Base-by-base conservation (phyloP, 805 yeast genomes). In the Isabelozyma pseudorhagii region DNA sequence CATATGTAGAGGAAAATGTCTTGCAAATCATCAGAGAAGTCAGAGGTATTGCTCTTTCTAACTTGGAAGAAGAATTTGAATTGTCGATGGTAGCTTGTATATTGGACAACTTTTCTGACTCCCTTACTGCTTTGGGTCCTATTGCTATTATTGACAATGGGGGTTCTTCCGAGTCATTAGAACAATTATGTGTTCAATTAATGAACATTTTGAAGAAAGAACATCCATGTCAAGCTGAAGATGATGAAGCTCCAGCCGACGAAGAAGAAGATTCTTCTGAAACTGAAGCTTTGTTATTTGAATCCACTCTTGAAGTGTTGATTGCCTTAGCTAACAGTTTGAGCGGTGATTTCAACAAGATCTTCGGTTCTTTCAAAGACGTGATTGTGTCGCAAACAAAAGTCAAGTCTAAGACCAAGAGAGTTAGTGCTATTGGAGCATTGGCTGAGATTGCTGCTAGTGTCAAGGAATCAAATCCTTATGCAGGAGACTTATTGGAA, bases 361-460 rank as follows among this genome's bases (percentile, higher is more conserved):
- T 92, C 54, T 90, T 93, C 62, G 77, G 74, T 36, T 78, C 87
- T 29, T 88, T 86, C 79, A 84, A 85, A 69, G 85, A 82, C 54
- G 74, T 79, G 48, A 75, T 92, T 47, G 67, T 80, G 50, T 62
- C 77, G 48, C 81, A 82, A 63, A 80, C 80, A 58, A 75, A 75
- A 54, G 80, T 85, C 50, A 83, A 83, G 67, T 81, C 86, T 46
- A 71, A 69, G 59, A 76, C 79, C 57, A 92, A 88, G 77, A 83
- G 97, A 67, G 87, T 88, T 31, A 79, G 87, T 48, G 85, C 96
- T 43, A 82, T 89, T 54, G 98, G 98, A 54, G 88, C 94, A 40
- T 75, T 90, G 54, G 97, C 98, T 44, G 99, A 93, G 68, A 84
- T 94, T 54, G 81, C 88, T 46, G 80, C 80, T 49, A 92, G 92